A percentile compares a stretch with the other conserved stretches of the same genome.
phyloP scores from a whole-genome alignment of 768 basidiomycete species.

The Chalciporus chontae region DNA sequence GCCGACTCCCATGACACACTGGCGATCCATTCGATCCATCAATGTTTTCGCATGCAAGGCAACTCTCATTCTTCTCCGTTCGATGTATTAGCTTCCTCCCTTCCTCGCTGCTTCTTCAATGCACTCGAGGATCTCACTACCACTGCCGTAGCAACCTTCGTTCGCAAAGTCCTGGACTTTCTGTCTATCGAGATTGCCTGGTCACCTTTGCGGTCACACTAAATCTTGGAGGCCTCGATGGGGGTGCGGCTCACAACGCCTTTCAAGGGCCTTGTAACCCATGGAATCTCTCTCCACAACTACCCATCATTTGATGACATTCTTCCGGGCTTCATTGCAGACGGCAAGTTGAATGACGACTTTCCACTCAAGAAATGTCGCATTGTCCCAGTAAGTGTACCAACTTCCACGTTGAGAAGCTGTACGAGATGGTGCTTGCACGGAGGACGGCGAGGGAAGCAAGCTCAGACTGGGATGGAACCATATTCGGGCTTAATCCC shows the following conservation, averaged over 20 bases:
- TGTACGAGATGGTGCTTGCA: neutral
- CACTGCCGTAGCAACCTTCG: neutral
- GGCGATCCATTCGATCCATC: too few species aligned
- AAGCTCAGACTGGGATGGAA: too few species aligned
- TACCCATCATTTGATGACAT: neutral
- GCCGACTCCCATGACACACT: too few species aligned
- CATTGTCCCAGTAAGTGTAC: neutral
- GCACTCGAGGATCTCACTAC: neutral
- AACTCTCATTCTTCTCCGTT: neutral
- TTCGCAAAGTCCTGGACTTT: too few species aligned
- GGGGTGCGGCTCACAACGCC: too few species aligned
- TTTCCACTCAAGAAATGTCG: neutral
- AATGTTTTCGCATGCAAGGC: too few species aligned
- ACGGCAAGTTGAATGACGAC: neutral
- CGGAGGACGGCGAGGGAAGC: too few species aligned
- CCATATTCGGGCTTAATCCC: too few species aligned
- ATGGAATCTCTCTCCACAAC: neutral
- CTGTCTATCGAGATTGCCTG: too few species aligned
- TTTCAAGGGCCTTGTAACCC: neutral
- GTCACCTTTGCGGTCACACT: too few species aligned
- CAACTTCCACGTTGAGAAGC: neutral
- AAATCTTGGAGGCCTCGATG: too few species aligned
- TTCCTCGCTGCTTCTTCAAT: neutral
- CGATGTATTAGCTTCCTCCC: neutral
- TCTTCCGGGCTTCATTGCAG: neutral